Evolutionary conservation across 495 filamentous ascomycete species (phyloP).

Genomic region (Lasiosphaeriaceae sp.): DNA sequence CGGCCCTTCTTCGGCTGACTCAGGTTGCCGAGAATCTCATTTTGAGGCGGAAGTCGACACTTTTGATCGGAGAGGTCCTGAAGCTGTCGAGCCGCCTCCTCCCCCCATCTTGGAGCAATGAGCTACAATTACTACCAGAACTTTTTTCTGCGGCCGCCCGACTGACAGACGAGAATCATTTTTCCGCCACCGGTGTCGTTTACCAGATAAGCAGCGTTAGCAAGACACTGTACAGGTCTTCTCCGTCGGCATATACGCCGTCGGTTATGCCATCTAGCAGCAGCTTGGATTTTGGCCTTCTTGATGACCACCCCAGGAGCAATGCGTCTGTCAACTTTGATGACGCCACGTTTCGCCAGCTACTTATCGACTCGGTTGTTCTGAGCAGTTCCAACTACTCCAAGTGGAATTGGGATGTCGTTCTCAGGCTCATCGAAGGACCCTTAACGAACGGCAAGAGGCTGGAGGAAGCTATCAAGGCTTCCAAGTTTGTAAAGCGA

Average conservation of each 20-base stretch:
- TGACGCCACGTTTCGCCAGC: constrained; percentile 78
- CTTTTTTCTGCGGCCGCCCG: constrained; percentile 71
- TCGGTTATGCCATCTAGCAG: constrained; percentile 34
- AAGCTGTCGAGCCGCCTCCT: constrained; percentile 83
- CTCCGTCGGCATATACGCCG: constrained; percentile 37
- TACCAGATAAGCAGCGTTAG: constrained; percentile 98
- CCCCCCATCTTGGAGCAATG: constrained; percentile 70
- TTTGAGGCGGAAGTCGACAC: constrained; percentile 80
- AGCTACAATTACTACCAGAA: constrained; percentile 79
- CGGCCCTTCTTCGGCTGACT: constrained; percentile 68
- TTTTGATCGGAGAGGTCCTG: constrained; percentile 85
- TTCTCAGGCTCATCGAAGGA: constrained; percentile 87
- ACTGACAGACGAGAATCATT: constrained; percentile 66
- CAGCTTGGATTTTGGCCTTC: constrained; percentile 36
- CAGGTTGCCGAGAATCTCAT: constrained; percentile 69
- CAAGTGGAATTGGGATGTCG: constrained; percentile 97
- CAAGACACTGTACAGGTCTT: constrained; percentile 82
- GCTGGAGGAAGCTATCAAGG: constrained; percentile 90
- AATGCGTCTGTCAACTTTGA: constrained; percentile 73
- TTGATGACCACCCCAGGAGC: constrained; percentile 65
- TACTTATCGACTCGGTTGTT: constrained; percentile 83
- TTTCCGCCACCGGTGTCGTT: constrained; percentile 77
- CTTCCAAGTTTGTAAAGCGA: constrained; percentile 90
- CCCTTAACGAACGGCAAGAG: constrained; percentile 88
- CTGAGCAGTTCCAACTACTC: constrained; percentile 77